Conservation (phyloP, 2,329 filamentous ascomycete species). For the Macrophomina tecta region DNA sequence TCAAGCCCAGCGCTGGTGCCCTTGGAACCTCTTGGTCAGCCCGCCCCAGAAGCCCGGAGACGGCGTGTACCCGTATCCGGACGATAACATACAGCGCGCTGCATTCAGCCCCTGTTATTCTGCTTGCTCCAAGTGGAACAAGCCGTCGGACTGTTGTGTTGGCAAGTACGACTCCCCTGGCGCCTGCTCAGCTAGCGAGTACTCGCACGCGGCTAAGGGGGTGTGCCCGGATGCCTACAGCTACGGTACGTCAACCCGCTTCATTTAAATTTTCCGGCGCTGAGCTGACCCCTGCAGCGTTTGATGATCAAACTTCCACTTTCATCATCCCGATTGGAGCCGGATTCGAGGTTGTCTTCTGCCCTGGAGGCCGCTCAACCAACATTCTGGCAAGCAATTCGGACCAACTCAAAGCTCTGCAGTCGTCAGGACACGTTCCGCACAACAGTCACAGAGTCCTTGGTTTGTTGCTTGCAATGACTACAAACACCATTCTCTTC, state of each 20-base stretch:
- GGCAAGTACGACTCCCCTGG: slow-evolving; percentile 69
- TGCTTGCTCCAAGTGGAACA: slow-evolving; percentile 73
- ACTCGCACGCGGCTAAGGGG: slow-evolving; percentile 72
- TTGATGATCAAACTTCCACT: slow-evolving; percentile 63
- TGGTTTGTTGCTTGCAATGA: slow-evolving; percentile 27
- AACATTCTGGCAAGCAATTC: slow-evolving; percentile 52
- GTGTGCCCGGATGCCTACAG: slow-evolving; percentile 87
- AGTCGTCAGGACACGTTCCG: slow-evolving; percentile 29
- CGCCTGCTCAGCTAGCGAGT: slow-evolving; percentile 70
- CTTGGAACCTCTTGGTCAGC: slow-evolving; percentile 75
- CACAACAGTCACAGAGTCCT: slow-evolving; percentile 16
- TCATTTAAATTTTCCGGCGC: neutral
- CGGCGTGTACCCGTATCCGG: slow-evolving; percentile 80
- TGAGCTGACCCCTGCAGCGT: slow-evolving; percentile 46
- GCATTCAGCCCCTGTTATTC: slow-evolving; percentile 79
- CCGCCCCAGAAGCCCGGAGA: slow-evolving; percentile 73
- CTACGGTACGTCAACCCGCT: slow-evolving; percentile 64
- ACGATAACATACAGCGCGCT: slow-evolving; percentile 73
- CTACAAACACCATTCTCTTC: slow-evolving; percentile 19
- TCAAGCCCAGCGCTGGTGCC: slow-evolving; percentile 74
- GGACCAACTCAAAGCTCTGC: slow-evolving; percentile 40
- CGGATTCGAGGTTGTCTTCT: slow-evolving; percentile 80
- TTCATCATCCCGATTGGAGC: slow-evolving; percentile 68
- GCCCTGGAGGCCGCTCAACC: slow-evolving; percentile 64
- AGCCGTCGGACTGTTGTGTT: slow-evolving; percentile 75